Percentiles rank a stretch among this genome's conserved stretches.
Evolutionary conservation across 352 stramenopile genomes (phyloP).

Genomic region (Phytophthora niederhauseri): DNA sequence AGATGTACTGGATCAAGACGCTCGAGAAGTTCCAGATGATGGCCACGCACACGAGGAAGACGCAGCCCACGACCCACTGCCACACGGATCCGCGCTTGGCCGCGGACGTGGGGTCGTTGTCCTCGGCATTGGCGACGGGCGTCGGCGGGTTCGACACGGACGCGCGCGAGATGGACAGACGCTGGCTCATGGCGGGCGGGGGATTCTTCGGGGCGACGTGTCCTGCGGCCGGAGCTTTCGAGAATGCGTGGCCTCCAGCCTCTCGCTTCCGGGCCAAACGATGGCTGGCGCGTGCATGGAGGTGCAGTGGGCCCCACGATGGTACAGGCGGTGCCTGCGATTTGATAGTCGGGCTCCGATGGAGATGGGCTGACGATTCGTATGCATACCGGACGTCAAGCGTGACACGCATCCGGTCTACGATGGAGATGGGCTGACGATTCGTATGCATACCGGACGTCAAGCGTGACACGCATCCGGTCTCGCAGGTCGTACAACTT

Average conservation of each 20-base stretch:
- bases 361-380: constrained; percentile 26
- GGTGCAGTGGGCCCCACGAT: constrained; percentile 2
- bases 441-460: constrained; percentile 22
- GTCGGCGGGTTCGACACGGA: constrained; percentile 34
- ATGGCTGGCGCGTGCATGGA: constrained; percentile 15
- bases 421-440: constrained; percentile 21
- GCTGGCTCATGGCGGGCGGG: constrained; percentile 24
- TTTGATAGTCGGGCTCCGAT: constrained; percentile 33
- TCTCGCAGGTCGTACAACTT: not conserved
- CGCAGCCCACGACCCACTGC: constrained; percentile 64
- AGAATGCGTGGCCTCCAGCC: constrained; percentile 18
- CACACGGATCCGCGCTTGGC: constrained; percentile 49
- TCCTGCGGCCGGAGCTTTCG: constrained; percentile 15
- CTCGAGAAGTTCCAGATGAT: constrained; percentile 84
- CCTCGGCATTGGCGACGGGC: constrained; percentile 7
- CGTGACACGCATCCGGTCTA: constrained; percentile 18
- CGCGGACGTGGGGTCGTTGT: constrained; percentile 14
- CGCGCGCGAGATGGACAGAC: constrained; percentile 28
- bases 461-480: constrained; percentile 7
- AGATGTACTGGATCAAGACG: constrained; percentile 89
- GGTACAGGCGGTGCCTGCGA: constrained; percentile 17
- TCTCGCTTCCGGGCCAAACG: constrained; percentile 20
- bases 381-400: constrained; percentile 12
- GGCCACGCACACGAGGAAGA: constrained; percentile 70
- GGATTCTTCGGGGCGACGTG: not conserved